Base-by-base conservation (phyloP, 2,329 filamentous ascomycete species). In the Rugonectria rugulosa region DNA sequence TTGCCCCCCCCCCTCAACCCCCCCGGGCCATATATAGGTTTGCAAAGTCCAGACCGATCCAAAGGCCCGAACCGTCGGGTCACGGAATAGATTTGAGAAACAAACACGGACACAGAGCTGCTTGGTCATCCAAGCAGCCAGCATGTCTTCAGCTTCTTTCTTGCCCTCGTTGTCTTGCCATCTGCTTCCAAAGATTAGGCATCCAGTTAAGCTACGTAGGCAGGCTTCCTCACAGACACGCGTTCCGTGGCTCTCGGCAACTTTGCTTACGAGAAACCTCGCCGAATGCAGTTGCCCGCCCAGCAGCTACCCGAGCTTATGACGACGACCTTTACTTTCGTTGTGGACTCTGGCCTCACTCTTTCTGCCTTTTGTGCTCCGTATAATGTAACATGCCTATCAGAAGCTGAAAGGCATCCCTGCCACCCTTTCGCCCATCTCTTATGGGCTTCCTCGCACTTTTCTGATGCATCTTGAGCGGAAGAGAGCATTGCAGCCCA, bases 241-340 rank as follows among this genome's bases (percentile, higher is more conserved):
- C n/a, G n/a, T n/a, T n/a, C n/a, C n/a, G n/a, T n/a, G n/a, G n/a
- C n/a, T n/a, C n/a, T n/a, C n/a, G n/a, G n/a, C n/a, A n/a, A n/a
- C n/a, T n/a, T n/a, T n/a, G n/a, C n/a, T n/a, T n/a, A n/a, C n/a
- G n/a, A n/a, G 26, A 29, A 29, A 29, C 26, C 7, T 29, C 26
- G n/a, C n/a, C n/a, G n/a, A n/a, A 29, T 29, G 26, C 12, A 29
- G 29, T 41, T 42, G 47, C 38, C 36, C 27, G 19, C n/a, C 26
- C 47, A 50, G 26, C 46, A 50, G 36, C 47, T 42, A 50, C 26
- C 47, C 47, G 47, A 50, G 47, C 19, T 21, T 38, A n/a, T n/a
- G n/a, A n/a, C n/a, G n/a, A n/a, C n/a, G n/a, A n/a, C n/a, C n/a
- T n/a, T n/a, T n/a, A n/a, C n/a, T n/a, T n/a, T 32, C 6, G 12